Evolutionary conservation across 2,329 filamentous ascomycete species (phyloP).

Genomic region (Alternaria brassicicola): DNA sequence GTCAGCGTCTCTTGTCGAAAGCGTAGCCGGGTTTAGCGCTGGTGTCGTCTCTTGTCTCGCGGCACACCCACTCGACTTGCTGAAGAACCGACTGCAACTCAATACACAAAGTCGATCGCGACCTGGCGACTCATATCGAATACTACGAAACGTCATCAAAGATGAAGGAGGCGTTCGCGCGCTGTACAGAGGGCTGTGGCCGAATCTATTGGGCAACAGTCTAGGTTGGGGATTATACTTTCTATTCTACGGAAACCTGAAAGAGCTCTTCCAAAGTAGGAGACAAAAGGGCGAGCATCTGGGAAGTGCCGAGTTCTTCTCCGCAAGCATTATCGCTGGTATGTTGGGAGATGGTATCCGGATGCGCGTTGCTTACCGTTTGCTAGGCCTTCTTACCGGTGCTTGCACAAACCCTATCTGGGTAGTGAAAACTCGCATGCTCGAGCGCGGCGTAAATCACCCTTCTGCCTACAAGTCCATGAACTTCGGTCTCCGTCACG

Average conservation of each 20-base stretch:
- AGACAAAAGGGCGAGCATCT: slow-evolving; percentile 54
- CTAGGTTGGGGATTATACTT: slow-evolving; percentile 94
- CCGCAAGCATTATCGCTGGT: slow-evolving; percentile 70
- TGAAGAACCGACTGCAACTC: slow-evolving; percentile 92
- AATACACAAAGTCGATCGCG: slow-evolving; percentile 50
- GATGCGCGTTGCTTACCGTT: slow-evolving; percentile 6
- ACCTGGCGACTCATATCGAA: slow-evolving; percentile 60
- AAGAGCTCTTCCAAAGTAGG: slow-evolving; percentile 57
- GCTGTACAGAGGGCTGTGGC: slow-evolving; percentile 86
- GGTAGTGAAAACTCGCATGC: slow-evolving; percentile 98
- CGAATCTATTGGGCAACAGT: slow-evolving; percentile 90
- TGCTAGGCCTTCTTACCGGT: slow-evolving; percentile 74
- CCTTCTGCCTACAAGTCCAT: slow-evolving; percentile 83
- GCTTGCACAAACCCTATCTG: slow-evolving; percentile 92
- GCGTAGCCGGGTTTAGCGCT: slow-evolving; percentile 86
- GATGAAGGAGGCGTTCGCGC: slow-evolving; percentile 67
- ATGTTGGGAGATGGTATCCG: slow-evolving; percentile 20
- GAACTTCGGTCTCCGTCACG: slow-evolving; percentile 68
- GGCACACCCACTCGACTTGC: slow-evolving; percentile 90
- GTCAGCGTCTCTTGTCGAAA: slow-evolving; percentile 79
- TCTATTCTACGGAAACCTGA: slow-evolving; percentile 69
- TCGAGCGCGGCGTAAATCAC: slow-evolving; percentile 76
- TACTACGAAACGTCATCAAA: slow-evolving; percentile 58
- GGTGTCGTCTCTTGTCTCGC: slow-evolving; percentile 84
- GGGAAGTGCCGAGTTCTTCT: slow-evolving; percentile 75